Conservation (phyloP, 306 rosid species). For the Medicago lupulina region DNA sequence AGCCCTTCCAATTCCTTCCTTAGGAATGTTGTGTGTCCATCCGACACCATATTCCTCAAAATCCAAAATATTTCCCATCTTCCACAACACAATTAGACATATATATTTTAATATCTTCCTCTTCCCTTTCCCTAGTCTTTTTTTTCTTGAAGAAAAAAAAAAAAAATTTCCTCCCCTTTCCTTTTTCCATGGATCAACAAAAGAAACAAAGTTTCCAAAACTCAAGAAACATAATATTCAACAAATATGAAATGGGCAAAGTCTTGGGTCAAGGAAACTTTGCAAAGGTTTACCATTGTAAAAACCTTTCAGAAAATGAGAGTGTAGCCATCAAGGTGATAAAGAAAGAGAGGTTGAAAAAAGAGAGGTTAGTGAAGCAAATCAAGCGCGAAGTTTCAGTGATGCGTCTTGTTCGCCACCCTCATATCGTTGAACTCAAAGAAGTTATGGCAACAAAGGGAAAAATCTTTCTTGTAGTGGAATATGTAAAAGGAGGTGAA, state of each 20-base stretch:
- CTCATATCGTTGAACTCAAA: constrained; percentile 71
- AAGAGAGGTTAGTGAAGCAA: constrained; percentile 67
- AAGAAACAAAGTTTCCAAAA: not conserved
- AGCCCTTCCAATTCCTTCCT: constrained; percentile 37
- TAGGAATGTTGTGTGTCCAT: constrained; percentile 36
- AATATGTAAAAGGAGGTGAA: constrained; percentile 72
- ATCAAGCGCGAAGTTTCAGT: constrained; percentile 80
- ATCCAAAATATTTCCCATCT: constrained; percentile 24
- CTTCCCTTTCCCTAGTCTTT: not conserved
- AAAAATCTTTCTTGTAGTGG: constrained; percentile 76
- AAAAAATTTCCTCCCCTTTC: not conserved
- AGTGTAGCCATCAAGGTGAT: constrained; percentile 80
- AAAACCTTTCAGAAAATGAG: constrained; percentile 58
- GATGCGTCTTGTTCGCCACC: constrained; percentile 75
- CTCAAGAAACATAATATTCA: constrained; percentile 54
- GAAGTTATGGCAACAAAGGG: constrained; percentile 90
- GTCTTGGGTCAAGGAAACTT: constrained; percentile 78
- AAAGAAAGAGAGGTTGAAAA: constrained; percentile 67
- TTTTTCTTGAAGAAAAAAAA: too few species aligned
- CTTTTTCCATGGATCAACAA: constrained; percentile 34
- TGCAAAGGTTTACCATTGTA: constrained; percentile 71
- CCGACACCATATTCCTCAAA: constrained; percentile 45
- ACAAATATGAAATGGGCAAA: constrained; percentile 83
- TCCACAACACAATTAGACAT: constrained; percentile 10
- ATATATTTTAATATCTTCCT: not conserved